A percentile compares a stretch with the other conserved stretches of the same genome.
Evolutionary conservation across 2,329 filamentous ascomycete genomes (phyloP).

Genomic region (Pseudogymnoascus sp.): DNA sequence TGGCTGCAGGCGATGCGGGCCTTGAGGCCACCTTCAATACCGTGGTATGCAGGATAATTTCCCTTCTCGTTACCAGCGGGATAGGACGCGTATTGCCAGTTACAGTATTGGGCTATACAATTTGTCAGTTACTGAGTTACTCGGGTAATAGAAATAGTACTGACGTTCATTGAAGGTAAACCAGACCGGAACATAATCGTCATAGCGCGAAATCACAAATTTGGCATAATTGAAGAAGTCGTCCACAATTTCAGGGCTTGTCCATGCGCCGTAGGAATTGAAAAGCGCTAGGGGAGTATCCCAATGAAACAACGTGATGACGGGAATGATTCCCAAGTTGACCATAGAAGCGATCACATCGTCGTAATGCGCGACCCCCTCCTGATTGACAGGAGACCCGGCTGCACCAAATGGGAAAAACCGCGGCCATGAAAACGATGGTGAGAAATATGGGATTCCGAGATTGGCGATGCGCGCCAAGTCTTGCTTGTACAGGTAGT

Average conservation of each 20-base stretch:
- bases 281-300: slow-evolving; percentile 29
- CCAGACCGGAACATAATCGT: slow-evolving; percentile 32
- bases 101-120: slow-evolving; percentile 33
- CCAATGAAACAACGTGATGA: slow-evolving; percentile 12
- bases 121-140: not conserved
- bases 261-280: slow-evolving; percentile 30
- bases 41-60: slow-evolving; percentile 37
- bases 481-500: slow-evolving; percentile 36
- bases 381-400: slow-evolving; percentile 13
- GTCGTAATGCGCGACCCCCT: slow-evolving; percentile 13
- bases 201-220: slow-evolving; percentile 30
- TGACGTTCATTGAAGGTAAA: slow-evolving; percentile 33
- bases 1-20: slow-evolving; percentile 38
- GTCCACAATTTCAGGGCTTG: slow-evolving; percentile 25
- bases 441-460: slow-evolving; percentile 21
- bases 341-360: slow-evolving; percentile 10
- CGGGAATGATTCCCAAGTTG: slow-evolving; percentile 9
- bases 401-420: slow-evolving; percentile 11
- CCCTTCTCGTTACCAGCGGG: slow-evolving; percentile 30
- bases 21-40: slow-evolving; percentile 31
- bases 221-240: slow-evolving; percentile 32
- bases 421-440: slow-evolving; percentile 26
- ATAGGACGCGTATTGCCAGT: slow-evolving; percentile 38
- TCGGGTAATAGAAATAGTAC: slow-evolving; percentile 13
- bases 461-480: slow-evolving; percentile 28